Conservation (phyloP, 768 basidiomycete species). For the Naganishia randhawae region DNA sequence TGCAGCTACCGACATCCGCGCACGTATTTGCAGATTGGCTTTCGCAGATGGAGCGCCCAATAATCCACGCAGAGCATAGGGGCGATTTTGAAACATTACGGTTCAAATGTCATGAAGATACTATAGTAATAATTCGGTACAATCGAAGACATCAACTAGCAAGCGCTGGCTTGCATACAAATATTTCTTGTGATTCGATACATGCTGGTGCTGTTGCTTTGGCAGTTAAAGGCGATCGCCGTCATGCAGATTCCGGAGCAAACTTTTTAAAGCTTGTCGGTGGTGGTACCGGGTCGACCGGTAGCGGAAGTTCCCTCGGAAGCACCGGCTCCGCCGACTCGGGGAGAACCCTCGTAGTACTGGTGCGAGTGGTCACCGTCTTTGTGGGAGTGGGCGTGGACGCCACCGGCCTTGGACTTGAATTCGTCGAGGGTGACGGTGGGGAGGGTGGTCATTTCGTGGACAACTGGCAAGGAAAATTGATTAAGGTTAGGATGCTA, state of each 20-base stretch:
- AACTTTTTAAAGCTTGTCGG: conserved; percentile 14
- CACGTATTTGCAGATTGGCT: no score
- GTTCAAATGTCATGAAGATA: neutral
- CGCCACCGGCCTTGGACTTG: conserved; percentile 42
- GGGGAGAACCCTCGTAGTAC: conserved; percentile 46
- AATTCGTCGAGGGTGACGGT: conserved; percentile 38
- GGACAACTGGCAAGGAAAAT: conserved; percentile 48
- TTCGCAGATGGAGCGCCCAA: no score
- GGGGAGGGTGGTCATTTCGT: conserved; percentile 49
- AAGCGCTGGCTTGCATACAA: conserved; percentile 24
- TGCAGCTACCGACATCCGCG: no score
- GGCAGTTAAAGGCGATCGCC: no score
- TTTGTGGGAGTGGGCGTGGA: conserved; percentile 39
- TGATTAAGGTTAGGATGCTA: neutral
- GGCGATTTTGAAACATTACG: no score
- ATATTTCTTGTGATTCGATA: conserved; percentile 20
- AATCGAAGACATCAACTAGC: conserved; percentile 11
- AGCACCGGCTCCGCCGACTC: conserved; percentile 19
- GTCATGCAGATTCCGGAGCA: conserved; percentile 6
- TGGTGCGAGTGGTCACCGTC: conserved; percentile 46
- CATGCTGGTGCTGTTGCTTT: conserved; percentile 7
- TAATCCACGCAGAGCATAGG: no score
- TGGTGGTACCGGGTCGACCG: conserved; percentile 18
- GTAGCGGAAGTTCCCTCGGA: conserved; percentile 17
- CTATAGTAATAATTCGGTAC: conserved; percentile 10